Percentiles rank a stretch among this genome's conserved stretches.
Evolutionary conservation across 371 early-diverging fungal genomes (phyloP).

Genomic region (Haplosporangium sp.): DNA sequence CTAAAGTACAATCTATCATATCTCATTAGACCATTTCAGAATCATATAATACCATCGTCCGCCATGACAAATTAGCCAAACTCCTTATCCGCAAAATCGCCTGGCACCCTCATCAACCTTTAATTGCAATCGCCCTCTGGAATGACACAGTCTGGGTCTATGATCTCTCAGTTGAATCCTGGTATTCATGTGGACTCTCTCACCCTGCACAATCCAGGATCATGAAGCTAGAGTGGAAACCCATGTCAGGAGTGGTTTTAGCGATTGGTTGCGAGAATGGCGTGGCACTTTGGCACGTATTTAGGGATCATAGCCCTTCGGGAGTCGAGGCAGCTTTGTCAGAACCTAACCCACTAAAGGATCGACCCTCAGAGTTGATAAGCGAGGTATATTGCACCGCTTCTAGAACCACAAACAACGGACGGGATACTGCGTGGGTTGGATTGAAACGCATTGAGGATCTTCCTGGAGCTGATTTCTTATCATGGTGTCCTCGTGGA

Average conservation of each 20-base stretch:
- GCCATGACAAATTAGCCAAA: conserved; percentile 45
- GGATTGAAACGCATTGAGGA: conserved; percentile 15
- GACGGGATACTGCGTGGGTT: conserved; percentile 40
- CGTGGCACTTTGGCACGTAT: conserved; percentile 47
- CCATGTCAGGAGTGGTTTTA: conserved; percentile 48
- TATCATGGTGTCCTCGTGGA: conserved; percentile 51
- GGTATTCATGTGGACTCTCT: conserved; percentile 48
- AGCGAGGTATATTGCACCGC: conserved; percentile 18
- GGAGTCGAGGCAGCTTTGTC: conserved; percentile 9
- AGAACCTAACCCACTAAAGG: conserved; percentile 23
- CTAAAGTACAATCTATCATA: neutral
- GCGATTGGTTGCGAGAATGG: conserved; percentile 43
- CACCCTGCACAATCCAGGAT: conserved; percentile 30
- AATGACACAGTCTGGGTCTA: conserved; percentile 51
- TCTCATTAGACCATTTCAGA: conserved; percentile 19
- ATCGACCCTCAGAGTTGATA: conserved; percentile 31
- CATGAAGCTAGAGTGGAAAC: conserved; percentile 45
- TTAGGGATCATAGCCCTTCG: conserved; percentile 20
- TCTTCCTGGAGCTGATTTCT: conserved; percentile 22
- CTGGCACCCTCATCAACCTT: conserved; percentile 46
- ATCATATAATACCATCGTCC: conserved; percentile 31
- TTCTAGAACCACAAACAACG: conserved; percentile 18
- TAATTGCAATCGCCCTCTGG: conserved; percentile 50
- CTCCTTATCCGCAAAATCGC: conserved; percentile 46
- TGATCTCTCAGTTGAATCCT: conserved; percentile 43